These are phyloP conservation scores for Fusarium tjaetaba DNA, from an alignment of 2,329 filamentous ascomycete species.

Conservation along the genomic window DNA sequence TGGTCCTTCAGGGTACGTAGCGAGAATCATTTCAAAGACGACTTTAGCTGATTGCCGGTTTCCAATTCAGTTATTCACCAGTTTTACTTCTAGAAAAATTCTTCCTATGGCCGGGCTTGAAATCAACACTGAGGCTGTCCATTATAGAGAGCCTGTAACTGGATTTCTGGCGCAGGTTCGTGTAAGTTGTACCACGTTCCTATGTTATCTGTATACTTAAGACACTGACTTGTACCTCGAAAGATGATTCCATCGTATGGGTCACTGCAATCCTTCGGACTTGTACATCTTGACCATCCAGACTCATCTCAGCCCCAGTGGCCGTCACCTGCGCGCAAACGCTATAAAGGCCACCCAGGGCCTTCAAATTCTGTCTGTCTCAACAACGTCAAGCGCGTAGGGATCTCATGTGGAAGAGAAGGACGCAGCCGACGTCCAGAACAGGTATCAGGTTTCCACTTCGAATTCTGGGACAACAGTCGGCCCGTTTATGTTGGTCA, in stretches of 20 bases:
- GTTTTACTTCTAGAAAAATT: fast-evolving
- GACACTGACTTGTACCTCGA: background rate
- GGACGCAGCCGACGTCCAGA: background rate
- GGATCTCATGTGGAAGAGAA: background rate
- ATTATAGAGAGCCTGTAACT: background rate
- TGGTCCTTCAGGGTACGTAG: background rate
- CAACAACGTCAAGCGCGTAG: background rate
- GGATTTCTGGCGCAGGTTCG: background rate
- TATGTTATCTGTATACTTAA: fast-evolving
- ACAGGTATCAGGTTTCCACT: slow-evolving; percentile 1
- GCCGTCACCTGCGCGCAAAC: no score
- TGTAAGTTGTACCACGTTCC: background rate
- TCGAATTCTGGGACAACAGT: background rate
- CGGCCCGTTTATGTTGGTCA: background rate
- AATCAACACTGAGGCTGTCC: background rate
- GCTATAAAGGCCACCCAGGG: no score
- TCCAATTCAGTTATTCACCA: background rate
- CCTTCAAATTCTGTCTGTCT: no score
- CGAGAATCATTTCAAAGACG: fast-evolving
- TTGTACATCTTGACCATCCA: no score
- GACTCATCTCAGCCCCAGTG: no score
- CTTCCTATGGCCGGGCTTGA: no score
- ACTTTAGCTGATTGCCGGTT: no score
- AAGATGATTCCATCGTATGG: no score
- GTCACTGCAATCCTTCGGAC: no score